phyloP scores from a whole-genome alignment of 371 early-diverging fungal species.

The Mucor irregularis region DNA sequence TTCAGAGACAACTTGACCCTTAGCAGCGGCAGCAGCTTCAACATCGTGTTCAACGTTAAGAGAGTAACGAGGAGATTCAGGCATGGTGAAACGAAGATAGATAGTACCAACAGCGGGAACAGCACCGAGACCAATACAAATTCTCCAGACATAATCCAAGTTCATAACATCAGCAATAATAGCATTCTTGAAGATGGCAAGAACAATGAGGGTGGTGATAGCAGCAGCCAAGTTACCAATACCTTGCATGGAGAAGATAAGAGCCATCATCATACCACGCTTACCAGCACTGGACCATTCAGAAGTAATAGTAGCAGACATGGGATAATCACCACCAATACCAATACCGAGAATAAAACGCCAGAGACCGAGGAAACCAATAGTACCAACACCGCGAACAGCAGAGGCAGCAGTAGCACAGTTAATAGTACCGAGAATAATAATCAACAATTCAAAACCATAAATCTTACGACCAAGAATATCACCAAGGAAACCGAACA shows the following conservation, averaged over 20 bases:
- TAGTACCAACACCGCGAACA: slow-evolving; percentile 66
- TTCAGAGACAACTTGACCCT: slow-evolving; percentile 39
- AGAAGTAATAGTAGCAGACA: slow-evolving; percentile 84
- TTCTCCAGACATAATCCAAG: slow-evolving; percentile 89
- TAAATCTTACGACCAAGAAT: slow-evolving; percentile 84
- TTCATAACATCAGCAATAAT: slow-evolving; percentile 63
- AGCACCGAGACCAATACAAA: slow-evolving; percentile 76
- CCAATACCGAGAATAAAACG: slow-evolving; percentile 84
- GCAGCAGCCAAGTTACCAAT: slow-evolving; percentile 83
- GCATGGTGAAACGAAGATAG: slow-evolving; percentile 90
- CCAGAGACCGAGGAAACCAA: slow-evolving; percentile 79
- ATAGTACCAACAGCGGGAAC: slow-evolving; percentile 85
- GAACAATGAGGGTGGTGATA: slow-evolving; percentile 65
- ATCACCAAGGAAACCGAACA: slow-evolving; percentile 86
- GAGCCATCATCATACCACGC: slow-evolving; percentile 70
- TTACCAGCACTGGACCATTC: slow-evolving; percentile 80
- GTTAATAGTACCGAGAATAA: slow-evolving; percentile 76
- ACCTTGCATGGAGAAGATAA: slow-evolving; percentile 93
- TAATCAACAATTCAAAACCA: slow-evolving; percentile 84
- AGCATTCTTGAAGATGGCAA: slow-evolving; percentile 69
- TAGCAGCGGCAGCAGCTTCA: slow-evolving; percentile 63
- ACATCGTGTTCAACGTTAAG: slow-evolving; percentile 74
- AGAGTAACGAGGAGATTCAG: slow-evolving; percentile 89
- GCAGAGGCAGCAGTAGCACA: slow-evolving; percentile 75
- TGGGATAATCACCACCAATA: slow-evolving; percentile 86